These are phyloP conservation scores for Pseudoturritis turrita DNA, from an alignment of 345 rosid species.

Conservation along the genomic window DNA sequence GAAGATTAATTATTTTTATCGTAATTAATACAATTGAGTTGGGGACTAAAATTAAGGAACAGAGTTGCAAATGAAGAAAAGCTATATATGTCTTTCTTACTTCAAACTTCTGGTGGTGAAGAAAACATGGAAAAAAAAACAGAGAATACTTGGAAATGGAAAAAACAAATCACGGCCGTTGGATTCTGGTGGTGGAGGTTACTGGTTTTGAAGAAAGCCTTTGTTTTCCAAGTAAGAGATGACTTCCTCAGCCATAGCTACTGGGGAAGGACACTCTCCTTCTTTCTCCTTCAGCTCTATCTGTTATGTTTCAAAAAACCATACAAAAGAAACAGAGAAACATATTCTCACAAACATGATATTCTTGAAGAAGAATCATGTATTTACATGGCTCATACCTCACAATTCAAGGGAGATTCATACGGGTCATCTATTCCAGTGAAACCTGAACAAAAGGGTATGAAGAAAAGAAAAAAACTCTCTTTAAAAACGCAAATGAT, in stretches of 20 bases:
- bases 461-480: neutral
- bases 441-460: slow-evolving; percentile 50
- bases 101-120: neutral
- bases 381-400: slow-evolving; percentile 41
- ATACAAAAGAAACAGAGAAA: neutral
- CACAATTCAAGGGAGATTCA: slow-evolving; percentile 78
- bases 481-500: neutral
- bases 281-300: slow-evolving; percentile 62
- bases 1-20: too few relatives aligned
- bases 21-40: too few relatives aligned
- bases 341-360: neutral
- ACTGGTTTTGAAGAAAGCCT: slow-evolving; percentile 57
- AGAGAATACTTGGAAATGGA: neutral
- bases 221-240: slow-evolving; percentile 64
- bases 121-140: neutral
- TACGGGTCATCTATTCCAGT: slow-evolving; percentile 96
- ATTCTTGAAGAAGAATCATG: neutral
- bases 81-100: neutral
- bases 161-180: slow-evolving; percentile 4
- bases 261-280: slow-evolving; percentile 70
- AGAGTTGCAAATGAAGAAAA: neutral
- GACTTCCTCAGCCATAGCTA: slow-evolving; percentile 67
- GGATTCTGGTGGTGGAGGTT: slow-evolving; percentile 16
- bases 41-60: neutral
- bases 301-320: slow-evolving; percentile 30